Evolutionary conservation across 2,329 filamentous ascomycete species (phyloP).

Genomic region (Xylariaceae sp.): DNA sequence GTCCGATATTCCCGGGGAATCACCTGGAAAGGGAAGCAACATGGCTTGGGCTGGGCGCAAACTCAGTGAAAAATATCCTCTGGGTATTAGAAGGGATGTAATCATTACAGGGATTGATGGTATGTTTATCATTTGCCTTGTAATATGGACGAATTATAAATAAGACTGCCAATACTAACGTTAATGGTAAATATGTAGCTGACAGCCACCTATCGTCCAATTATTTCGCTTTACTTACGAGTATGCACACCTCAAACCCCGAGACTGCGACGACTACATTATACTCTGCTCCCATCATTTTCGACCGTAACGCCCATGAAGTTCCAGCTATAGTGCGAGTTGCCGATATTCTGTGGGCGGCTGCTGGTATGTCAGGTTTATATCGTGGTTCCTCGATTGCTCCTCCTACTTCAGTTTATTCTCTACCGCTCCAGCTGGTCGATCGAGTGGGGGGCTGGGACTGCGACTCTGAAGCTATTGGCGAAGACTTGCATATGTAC

Average conservation of each 20-base stretch:
- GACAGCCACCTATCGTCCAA: conserved; percentile 73
- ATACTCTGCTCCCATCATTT: conserved; percentile 74
- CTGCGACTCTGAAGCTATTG: conserved; percentile 71
- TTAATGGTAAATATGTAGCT: conserved; percentile 51
- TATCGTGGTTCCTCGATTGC: conserved; percentile 68
- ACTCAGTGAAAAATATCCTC: conserved; percentile 65
- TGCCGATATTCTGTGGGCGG: conserved; percentile 74
- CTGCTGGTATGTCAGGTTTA: conserved; percentile 72
- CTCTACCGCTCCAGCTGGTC: conserved; percentile 68
- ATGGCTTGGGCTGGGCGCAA: conserved; percentile 72
- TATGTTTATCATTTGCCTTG: conserved; percentile 47
- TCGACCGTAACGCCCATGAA: conserved; percentile 73
- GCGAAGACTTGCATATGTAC: conserved; percentile 79
- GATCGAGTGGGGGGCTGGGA: conserved; percentile 77
- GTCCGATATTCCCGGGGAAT: conserved; percentile 67
- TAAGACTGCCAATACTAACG: conserved; percentile 24
- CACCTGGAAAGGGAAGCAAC: conserved; percentile 77
- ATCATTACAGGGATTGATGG: conserved; percentile 76
- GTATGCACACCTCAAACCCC: conserved; percentile 65
- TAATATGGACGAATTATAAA: neutral
- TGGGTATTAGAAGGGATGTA: conserved; percentile 61
- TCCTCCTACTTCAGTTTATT: conserved; percentile 77
- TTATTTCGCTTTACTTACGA: conserved; percentile 70
- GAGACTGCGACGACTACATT: conserved; percentile 67
- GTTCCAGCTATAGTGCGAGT: conserved; percentile 72